phyloP scores from a whole-genome alignment of 345 rosid genomes.

The Eucalyptus pauciflora region DNA sequence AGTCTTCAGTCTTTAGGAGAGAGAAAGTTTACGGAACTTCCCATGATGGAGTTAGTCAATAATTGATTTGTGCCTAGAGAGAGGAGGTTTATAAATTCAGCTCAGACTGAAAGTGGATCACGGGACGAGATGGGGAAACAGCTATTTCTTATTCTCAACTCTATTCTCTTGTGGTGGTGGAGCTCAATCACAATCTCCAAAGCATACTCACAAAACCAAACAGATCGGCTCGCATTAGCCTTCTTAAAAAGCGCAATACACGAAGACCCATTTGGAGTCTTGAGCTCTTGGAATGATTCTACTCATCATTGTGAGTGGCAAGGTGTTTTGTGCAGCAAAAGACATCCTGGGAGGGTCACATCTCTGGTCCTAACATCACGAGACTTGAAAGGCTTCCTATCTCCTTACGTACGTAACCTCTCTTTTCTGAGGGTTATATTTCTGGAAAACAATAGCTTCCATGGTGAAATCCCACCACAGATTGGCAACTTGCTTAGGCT shows the following conservation, averaged over 20 bases:
- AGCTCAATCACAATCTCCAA: background rate
- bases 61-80: background rate
- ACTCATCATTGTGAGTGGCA: background rate
- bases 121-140: background rate
- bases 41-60: background rate
- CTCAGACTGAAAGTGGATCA: background rate
- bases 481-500: background rate
- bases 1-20: too few relatives aligned
- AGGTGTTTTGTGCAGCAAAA: background rate
- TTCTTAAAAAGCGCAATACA: rapidly evolving
- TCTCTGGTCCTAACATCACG: background rate
- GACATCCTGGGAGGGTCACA: background rate
- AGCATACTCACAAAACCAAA: background rate
- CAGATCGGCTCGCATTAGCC: background rate
- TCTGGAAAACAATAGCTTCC: rapidly evolving
- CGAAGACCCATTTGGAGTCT: background rate
- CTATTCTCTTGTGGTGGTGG: background rate
- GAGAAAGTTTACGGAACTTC: background rate
- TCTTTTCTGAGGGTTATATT: background rate
- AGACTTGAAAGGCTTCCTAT: background rate
- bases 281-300: background rate
- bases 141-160: background rate
- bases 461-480: background rate
- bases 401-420: background rate
- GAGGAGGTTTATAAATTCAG: background rate